These are phyloP conservation scores for Neoconidiobolus thromboides DNA, from an alignment of 371 early-diverging fungal species.

Conservation along the genomic window DNA sequence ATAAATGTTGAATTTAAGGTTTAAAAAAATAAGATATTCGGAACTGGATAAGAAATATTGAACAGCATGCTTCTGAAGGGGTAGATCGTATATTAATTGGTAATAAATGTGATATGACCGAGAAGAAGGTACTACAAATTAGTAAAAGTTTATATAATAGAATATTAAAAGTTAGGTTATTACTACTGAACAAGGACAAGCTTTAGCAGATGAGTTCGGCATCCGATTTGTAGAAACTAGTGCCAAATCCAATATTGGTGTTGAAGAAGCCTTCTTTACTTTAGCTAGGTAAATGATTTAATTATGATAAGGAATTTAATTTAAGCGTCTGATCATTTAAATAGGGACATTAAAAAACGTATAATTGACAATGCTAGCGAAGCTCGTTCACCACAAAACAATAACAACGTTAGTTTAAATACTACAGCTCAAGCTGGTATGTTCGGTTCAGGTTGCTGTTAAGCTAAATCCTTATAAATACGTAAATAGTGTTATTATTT, in stretches of 20 bases:
- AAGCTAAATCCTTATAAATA: slow-evolving; percentile 8
- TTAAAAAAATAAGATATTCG: slow-evolving; percentile 47
- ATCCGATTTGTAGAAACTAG: slow-evolving; percentile 90
- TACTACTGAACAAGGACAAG: slow-evolving; percentile 55
- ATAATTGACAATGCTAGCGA: slow-evolving; percentile 31
- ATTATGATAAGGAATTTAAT: neutral
- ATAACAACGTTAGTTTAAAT: slow-evolving; percentile 2
- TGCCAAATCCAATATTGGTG: slow-evolving; percentile 92
- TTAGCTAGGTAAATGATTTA: slow-evolving; percentile 57
- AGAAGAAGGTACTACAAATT: slow-evolving; percentile 47
- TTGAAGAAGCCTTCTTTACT: slow-evolving; percentile 94
- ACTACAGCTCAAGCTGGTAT: neutral
- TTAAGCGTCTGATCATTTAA: neutral
- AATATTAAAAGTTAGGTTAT: slow-evolving; percentile 25
- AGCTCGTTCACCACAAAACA: slow-evolving; percentile 12
- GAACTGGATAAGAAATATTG: slow-evolving; percentile 97
- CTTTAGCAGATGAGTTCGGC: slow-evolving; percentile 66
- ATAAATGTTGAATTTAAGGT: neutral
- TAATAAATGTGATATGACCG: slow-evolving; percentile 92
- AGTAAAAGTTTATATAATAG: slow-evolving; percentile 8
- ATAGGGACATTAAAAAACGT: slow-evolving; percentile 44
- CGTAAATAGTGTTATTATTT: too few species aligned
- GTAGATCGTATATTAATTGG: slow-evolving; percentile 97
- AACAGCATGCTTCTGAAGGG: slow-evolving; percentile 89
- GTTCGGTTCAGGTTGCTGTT: neutral